Conservation (phyloP, 768 basidiomycete species). For the Boletellus emodensis region DNA sequence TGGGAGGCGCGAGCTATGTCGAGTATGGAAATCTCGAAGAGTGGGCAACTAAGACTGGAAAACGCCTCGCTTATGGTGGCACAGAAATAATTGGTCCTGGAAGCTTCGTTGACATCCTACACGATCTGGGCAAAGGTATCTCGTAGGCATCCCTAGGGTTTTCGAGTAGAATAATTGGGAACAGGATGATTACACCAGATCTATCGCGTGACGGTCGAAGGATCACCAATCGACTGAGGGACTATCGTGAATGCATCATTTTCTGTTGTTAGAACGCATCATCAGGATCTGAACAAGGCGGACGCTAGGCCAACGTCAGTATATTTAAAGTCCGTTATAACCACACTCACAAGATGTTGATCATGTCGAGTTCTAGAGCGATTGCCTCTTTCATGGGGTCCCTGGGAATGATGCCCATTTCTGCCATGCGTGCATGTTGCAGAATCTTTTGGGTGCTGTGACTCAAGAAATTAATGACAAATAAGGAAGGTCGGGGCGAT, state of each 20-base stretch:
- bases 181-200: background rate
- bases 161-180: background rate
- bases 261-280: slow-evolving; percentile 57
- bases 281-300: slow-evolving; percentile 77
- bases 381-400: slow-evolving; percentile 81
- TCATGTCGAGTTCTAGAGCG: slow-evolving; percentile 77
- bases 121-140: slow-evolving; percentile 50
- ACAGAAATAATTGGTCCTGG: slow-evolving; percentile 93
- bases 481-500: background rate
- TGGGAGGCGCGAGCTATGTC: slow-evolving; percentile 95
- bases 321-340: background rate
- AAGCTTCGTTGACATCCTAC: slow-evolving; percentile 73
- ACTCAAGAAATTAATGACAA: slow-evolving; percentile 1
- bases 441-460: slow-evolving; percentile 80
- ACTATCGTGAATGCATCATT: slow-evolving; percentile 33
- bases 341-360: slow-evolving; percentile 76
- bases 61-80: slow-evolving; percentile 88
- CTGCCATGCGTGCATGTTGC: slow-evolving; percentile 68
- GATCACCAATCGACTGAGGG: background rate
- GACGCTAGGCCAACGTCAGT: slow-evolving; percentile 43
- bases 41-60: slow-evolving; percentile 81
- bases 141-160: slow-evolving; percentile 34
- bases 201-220: slow-evolving; percentile 12
- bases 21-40: slow-evolving; percentile 97
- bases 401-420: slow-evolving; percentile 57